A percentile compares a stretch with the other conserved stretches of the same genome.
These are phyloP conservation scores for Exophiala calicioides DNA, from an alignment of 2,329 filamentous ascomycete species.

Conservation along the genomic window DNA sequence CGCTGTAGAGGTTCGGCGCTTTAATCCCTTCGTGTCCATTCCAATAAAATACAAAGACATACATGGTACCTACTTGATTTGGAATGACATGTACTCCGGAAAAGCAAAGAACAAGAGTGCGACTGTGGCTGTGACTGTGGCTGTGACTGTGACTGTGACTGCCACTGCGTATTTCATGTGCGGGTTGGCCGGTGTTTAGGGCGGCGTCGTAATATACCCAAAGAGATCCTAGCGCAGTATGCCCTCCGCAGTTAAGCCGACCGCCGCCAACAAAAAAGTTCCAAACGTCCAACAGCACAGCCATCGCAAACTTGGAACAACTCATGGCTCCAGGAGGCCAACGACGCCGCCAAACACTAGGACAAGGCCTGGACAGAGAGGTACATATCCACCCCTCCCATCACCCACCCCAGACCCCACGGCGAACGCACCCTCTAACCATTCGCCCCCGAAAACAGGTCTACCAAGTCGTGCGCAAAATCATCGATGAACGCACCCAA, in stretches of 20 bases:
- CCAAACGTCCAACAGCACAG: neutral
- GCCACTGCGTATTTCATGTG: no score
- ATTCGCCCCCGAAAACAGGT: conserved; percentile 51
- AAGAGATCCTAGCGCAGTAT: no score
- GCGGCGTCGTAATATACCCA: no score
- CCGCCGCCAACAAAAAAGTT: no score
- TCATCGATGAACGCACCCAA: conserved; percentile 66
- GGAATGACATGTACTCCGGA: conserved; percentile 13
- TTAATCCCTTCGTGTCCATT: no score
- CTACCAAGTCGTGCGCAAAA: conserved; percentile 75
- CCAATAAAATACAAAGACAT: no score
- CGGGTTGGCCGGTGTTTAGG: no score
- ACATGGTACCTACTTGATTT: neutral
- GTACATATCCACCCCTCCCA: conserved; percentile 35
- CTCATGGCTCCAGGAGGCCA: conserved; percentile 43
- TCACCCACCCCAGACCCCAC: neutral
- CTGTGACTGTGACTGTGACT: no score
- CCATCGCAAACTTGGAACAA: neutral
- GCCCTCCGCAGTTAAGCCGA: no score
- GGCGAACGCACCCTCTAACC: neutral
- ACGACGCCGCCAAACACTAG: conserved; percentile 48
- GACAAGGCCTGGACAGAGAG: conserved; percentile 65
- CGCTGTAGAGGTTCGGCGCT: no score
- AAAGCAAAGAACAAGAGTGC: no score
- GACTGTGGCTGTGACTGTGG: no score